Evolutionary conservation across 768 basidiomycete species (phyloP), one percentile per base, ranked within the genome.

Genomic region (Gyrodon lividus): DNA sequence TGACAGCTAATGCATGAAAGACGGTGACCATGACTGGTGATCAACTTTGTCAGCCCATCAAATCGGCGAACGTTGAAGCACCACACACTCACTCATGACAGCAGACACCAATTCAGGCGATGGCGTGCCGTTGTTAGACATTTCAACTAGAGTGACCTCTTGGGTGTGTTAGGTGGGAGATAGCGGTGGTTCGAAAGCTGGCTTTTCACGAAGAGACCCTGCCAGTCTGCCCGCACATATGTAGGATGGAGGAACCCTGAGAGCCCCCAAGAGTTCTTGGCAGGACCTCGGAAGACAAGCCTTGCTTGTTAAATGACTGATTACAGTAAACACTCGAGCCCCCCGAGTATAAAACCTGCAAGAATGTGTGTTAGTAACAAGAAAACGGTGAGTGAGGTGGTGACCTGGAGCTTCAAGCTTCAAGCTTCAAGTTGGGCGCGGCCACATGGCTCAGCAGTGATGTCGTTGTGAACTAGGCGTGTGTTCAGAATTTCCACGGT

Each of bases 1-100:
- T 42, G 3, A 68, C 9, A 17, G 55, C 59, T 2, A 57, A 26
- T 1, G 5, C 57, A 26, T 69, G 59, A 10, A 69, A 43, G 37
- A 64, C 28, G 14, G 63, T 59, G 30, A 16, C 26, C 22, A 60
- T 16, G 24, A 66, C 64, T 66, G 26, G 34, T 45, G 24, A 39
- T 10, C 34, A 7, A n/a, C 3, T 43, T 17, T 28, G 17, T 53
- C 24, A 24, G 43, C 17, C 17, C 37, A 45, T 47, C 28, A 23
- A 37, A 10, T 22, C n/a, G 13, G 16, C 6, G 20, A 13, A 10
- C 14, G 28, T 12, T 38, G 22, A 19, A 30, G 31, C 13, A 34
- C 8, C 22, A 17, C 43, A 35, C 28, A 48, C 62, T 50, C 39
- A 63, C 62, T 54, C 37, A 63, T 10, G n/a, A 63, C 30, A 40